Conservation (phyloP, 768 basidiomycete species). For the Austroboletus eburneus region DNA sequence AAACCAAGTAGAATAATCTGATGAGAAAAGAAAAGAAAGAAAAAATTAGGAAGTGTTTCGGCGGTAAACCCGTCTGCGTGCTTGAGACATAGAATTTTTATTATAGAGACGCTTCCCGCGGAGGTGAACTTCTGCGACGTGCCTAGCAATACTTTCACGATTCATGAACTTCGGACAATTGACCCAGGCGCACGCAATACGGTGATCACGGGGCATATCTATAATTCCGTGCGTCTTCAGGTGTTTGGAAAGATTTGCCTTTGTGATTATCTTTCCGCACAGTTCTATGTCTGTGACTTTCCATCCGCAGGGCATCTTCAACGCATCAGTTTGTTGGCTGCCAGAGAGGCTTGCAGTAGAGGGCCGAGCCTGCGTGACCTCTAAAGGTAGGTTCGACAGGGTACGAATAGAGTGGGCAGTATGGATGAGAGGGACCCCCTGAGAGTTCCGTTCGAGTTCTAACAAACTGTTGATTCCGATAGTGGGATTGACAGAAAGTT, state of each 20-base stretch:
- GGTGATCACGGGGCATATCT: not conserved
- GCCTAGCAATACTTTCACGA: conserved; percentile 19
- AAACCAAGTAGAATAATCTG: too few relatives aligned
- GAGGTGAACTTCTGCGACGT: conserved; percentile 15
- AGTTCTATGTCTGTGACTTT: not conserved
- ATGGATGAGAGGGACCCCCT: too few relatives aligned
- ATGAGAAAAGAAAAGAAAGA: too few relatives aligned
- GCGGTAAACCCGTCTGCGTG: not conserved
- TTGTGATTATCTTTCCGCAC: conserved; percentile 2
- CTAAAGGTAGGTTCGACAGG: not conserved
- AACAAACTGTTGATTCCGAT: not conserved
- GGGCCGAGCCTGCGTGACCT: not conserved
- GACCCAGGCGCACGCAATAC: conserved; percentile 8
- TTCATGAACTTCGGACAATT: conserved; percentile 12
- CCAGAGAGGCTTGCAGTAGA: too few relatives aligned
- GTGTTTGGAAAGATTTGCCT: conserved; percentile 5
- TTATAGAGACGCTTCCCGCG: conserved; percentile 3
- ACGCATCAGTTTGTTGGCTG: not conserved
- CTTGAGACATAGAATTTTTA: too few relatives aligned
- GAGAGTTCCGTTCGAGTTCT: too few relatives aligned
- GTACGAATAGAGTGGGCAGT: too few relatives aligned
- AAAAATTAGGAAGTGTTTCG: not conserved
- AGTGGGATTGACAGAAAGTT: too few relatives aligned
- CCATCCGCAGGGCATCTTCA: conserved; percentile 17
- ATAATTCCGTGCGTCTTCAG: conserved; percentile 14